Conservation (phyloP, 176 grass and related monocot genomes). For the Rhynchospora breviuscula region DNA sequence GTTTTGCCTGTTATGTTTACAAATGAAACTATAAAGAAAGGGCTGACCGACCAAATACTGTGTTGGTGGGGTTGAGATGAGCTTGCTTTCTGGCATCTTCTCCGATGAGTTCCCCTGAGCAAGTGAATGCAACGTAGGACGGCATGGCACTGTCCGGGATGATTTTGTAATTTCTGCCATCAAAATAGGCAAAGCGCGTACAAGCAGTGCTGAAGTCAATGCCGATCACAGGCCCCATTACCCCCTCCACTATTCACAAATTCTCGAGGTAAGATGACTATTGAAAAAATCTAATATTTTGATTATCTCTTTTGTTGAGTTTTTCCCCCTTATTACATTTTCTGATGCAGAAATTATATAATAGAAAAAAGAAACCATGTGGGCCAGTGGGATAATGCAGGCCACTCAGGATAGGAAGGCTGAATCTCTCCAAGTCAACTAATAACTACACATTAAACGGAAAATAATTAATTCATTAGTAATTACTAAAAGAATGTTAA, state of each 20-base stretch:
- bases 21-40: neutral
- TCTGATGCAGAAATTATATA: too few species aligned
- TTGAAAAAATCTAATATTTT: neutral
- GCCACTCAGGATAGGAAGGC: too few species aligned
- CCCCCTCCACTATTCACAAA: neutral
- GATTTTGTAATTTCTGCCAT: conserved; percentile 17
- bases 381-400: too few species aligned
- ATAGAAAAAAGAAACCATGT: too few species aligned
- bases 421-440: too few species aligned
- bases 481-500: too few species aligned
- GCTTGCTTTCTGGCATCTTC: conserved; percentile 25
- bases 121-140: conserved; percentile 28
- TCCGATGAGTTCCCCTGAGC: conserved; percentile 21
- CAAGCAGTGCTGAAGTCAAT: conserved; percentile 39
- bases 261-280: too few species aligned
- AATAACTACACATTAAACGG: too few species aligned
- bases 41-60: conserved; percentile 28
- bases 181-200: conserved; percentile 16
- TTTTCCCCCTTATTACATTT: neutral
- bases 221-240: conserved; percentile 25
- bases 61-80: conserved; percentile 18
- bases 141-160: conserved; percentile 27
- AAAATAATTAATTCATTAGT: too few species aligned
- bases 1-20: too few species aligned
- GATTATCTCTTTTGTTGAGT: neutral